Conservation (phyloP, 1,284 basidiomycete species). For the Naganishia sp. region DNA sequence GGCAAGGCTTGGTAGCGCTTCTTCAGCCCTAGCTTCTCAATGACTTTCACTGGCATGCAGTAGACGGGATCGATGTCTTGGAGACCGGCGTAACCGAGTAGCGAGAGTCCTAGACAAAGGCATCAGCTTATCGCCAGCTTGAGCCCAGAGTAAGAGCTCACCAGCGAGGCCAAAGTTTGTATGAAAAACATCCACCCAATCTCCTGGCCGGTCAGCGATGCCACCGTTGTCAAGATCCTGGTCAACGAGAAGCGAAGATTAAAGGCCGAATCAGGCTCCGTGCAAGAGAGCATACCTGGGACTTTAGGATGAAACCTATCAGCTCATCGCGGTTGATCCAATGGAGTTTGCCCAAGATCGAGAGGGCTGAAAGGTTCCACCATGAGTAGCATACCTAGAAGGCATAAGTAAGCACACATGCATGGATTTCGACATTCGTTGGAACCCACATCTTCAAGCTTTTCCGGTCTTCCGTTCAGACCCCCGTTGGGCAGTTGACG, state of each 20-base stretch:
- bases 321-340: constrained; percentile 93
- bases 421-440: background rate
- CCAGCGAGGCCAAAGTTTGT: constrained; percentile 91
- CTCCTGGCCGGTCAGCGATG: constrained; percentile 89
- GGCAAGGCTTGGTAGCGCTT: constrained; percentile 42
- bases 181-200: constrained; percentile 95
- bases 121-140: no score
- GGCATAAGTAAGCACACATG: background rate
- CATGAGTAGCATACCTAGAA: constrained; percentile 92
- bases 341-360: constrained; percentile 76
- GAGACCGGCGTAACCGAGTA: constrained; percentile 83
- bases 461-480: constrained; percentile 92
- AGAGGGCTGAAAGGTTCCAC: constrained; percentile 89
- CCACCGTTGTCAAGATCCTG: constrained; percentile 89
- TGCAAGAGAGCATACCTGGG: constrained; percentile 64
- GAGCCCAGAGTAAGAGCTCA: constrained; percentile 47
- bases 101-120: constrained; percentile 66
- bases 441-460: constrained; percentile 84
- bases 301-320: constrained; percentile 75
- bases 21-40: constrained; percentile 64
- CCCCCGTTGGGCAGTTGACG: constrained; percentile 91
- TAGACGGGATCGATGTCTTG: constrained; percentile 88
- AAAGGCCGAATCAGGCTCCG: constrained; percentile 5
- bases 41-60: constrained; percentile 85
- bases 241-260: background rate